Evolutionary conservation across 805 yeast species (phyloP).

Genomic region (Saturnispora serradocipensis): DNA sequence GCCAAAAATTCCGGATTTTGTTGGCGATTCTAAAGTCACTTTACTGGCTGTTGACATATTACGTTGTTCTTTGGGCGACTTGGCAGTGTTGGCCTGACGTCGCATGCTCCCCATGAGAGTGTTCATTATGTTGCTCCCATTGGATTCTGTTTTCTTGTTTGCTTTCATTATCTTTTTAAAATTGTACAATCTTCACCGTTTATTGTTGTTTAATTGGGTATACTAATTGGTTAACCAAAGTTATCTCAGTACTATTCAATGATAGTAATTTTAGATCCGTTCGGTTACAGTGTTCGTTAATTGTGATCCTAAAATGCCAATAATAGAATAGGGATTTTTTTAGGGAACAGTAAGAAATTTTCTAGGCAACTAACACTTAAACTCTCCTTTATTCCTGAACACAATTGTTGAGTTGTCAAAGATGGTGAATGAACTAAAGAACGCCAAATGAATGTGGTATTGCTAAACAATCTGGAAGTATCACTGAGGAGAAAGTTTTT

Average conservation of each 20-base stretch:
- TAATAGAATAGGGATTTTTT: background rate
- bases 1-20: conserved; percentile 1
- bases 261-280: too few species aligned
- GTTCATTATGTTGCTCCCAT: conserved; percentile 7
- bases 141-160: conserved; percentile 8
- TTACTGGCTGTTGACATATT: background rate
- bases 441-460: background rate
- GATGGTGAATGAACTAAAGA: background rate
- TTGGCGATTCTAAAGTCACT: conserved; percentile 2
- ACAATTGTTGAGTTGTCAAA: background rate
- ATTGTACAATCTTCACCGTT: background rate
- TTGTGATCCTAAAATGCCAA: background rate
- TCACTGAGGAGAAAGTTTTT: background rate
- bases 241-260: too few species aligned
- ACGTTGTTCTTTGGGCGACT: background rate
- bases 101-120: conserved; percentile 13
- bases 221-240: too few species aligned
- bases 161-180: conserved; percentile 6
- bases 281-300: background rate
- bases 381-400: background rate
- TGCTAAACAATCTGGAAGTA: background rate
- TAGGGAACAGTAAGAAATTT: background rate
- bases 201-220: background rate
- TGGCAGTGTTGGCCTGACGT: conserved; percentile 1
- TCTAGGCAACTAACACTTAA: background rate